These are phyloP conservation scores for Kodamaea kakaduensis DNA, from an alignment of 805 yeast genomes.

Conservation along the genomic window DNA sequence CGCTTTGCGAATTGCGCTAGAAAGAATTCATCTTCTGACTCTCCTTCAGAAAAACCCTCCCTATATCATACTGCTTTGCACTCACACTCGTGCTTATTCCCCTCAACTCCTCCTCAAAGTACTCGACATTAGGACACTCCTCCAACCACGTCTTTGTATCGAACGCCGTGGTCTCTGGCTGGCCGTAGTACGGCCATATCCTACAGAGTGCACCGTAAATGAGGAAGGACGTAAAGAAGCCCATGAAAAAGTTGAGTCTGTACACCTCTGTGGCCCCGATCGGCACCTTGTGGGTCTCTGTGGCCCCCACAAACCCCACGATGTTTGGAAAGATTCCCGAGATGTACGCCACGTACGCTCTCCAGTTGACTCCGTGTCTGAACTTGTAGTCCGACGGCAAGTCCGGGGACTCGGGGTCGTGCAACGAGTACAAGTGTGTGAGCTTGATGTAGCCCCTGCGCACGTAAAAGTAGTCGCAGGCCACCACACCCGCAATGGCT, in stretches of 20 bases:
- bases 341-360: constrained; percentile 77
- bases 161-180: constrained; percentile 33
- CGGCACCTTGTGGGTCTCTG: constrained; percentile 67
- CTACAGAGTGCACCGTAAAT: constrained; percentile 52
- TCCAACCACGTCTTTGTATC: constrained; percentile 63
- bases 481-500: constrained; percentile 75
- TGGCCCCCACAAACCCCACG: constrained; percentile 84
- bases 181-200: constrained; percentile 48
- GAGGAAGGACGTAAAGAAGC: constrained; percentile 57
- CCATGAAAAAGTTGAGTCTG: constrained; percentile 71
- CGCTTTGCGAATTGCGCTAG: too few relatives aligned
- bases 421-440: constrained; percentile 57
- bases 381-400: constrained; percentile 51
- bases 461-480: constrained; percentile 63
- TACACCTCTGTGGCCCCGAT: constrained; percentile 73
- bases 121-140: constrained; percentile 60
- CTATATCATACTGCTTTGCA: background rate
- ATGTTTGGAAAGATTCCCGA: constrained; percentile 80
- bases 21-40: too few relatives aligned
- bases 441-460: constrained; percentile 68
- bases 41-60: too few relatives aligned
- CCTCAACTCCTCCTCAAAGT: constrained; percentile 45
- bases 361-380: constrained; percentile 72
- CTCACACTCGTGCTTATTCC: constrained; percentile 5
- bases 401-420: constrained; percentile 31